Evolutionary conservation across 2,329 filamentous ascomycete genomes (phyloP).

Genomic region (Geosmithia flava): DNA sequence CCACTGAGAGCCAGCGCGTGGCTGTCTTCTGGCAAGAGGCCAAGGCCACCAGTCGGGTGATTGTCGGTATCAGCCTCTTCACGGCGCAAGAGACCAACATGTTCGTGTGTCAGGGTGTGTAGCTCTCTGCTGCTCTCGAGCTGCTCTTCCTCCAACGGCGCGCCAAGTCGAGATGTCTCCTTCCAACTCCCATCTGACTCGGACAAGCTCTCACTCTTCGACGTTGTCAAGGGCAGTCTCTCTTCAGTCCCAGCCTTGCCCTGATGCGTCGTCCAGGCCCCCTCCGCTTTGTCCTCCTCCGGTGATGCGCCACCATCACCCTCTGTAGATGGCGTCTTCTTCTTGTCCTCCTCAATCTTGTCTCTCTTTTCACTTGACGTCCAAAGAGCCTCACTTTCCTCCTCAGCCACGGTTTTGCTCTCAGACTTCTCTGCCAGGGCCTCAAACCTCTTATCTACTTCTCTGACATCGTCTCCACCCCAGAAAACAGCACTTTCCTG

Average conservation of each 20-base stretch:
- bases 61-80: constrained; percentile 16
- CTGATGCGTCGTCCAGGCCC: constrained; percentile 4
- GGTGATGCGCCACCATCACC: background rate
- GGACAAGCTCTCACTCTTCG: constrained; percentile 7
- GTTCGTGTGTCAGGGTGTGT: constrained; percentile 5
- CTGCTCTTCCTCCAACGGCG: constrained; percentile 11
- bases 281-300: constrained; percentile 4
- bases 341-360: background rate
- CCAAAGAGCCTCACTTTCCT: background rate
- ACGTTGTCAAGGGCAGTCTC: background rate
- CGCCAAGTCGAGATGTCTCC: constrained; percentile 10
- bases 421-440: background rate
- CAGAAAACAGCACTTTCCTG: constrained; percentile 2
- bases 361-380: background rate
- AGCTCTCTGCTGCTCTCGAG: constrained; percentile 18
- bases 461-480: background rate
- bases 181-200: constrained; percentile 10
- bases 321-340: background rate
- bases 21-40: constrained; percentile 17
- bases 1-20: constrained; percentile 10
- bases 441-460: background rate
- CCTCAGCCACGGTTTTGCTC: background rate
- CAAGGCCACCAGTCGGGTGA: constrained; percentile 12
- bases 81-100: constrained; percentile 15
- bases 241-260: no score